phyloP scores from a whole-genome alignment of 306 rosid genomes.

The Erythrophleum fordii region DNA sequence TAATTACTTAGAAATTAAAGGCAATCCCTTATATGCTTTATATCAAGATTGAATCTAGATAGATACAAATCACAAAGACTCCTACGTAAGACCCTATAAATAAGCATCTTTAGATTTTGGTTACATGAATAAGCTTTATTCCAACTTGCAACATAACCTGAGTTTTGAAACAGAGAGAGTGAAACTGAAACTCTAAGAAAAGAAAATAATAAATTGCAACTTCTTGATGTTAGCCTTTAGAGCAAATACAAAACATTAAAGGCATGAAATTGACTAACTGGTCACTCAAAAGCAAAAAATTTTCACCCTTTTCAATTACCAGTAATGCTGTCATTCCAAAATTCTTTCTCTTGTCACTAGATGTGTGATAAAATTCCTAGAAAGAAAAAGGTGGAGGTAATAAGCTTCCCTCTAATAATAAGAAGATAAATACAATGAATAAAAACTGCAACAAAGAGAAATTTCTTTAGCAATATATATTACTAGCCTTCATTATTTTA shows the following conservation, averaged over 20 bases:
- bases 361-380: constrained; percentile 71
- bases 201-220: not conserved
- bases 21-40: not conserved
- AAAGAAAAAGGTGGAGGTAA: constrained; percentile 6
- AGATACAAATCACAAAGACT: too few species aligned
- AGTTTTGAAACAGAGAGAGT: not conserved
- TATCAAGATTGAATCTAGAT: not conserved
- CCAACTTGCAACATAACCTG: not conserved
- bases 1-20: not conserved
- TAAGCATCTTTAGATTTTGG: too few species aligned
- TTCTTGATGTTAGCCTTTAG: not conserved
- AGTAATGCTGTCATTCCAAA: constrained; percentile 79
- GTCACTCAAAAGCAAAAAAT: not conserved
- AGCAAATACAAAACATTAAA: not conserved
- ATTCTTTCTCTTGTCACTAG: constrained; percentile 61
- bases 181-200: not conserved
- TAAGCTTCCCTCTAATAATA: not conserved
- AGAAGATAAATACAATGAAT: not conserved
- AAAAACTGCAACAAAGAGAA: not conserved
- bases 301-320: constrained; percentile 60
- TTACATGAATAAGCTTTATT: not conserved
- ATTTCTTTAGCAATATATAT: not conserved
- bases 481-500: not conserved
- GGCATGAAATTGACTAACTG: not conserved
- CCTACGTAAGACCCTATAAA: too few species aligned